A percentile compares a stretch with the other conserved stretches of the same genome.
phyloP scores from a whole-genome alignment of 2,329 filamentous ascomycete species.

The Rhynchosporium agropyri region DNA sequence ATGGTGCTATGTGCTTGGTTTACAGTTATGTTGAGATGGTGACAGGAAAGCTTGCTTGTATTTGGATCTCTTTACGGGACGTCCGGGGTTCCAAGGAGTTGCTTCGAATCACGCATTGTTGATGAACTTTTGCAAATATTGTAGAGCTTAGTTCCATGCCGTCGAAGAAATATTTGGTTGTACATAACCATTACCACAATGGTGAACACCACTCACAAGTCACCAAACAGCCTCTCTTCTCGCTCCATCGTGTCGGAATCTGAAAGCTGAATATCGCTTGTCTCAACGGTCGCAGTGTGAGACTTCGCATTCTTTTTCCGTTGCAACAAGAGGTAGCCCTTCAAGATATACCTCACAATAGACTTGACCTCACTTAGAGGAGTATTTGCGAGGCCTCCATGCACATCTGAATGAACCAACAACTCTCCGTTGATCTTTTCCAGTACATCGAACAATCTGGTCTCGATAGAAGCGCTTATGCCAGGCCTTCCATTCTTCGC shows the following conservation, averaged over 20 bases:
- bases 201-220: slow-evolving; percentile 18
- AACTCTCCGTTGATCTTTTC: slow-evolving; percentile 22
- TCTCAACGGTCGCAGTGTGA: slow-evolving; percentile 61
- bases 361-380: slow-evolving; percentile 14
- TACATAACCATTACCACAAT: no score
- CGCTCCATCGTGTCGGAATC: slow-evolving; percentile 31
- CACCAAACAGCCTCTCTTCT: slow-evolving; percentile 32
- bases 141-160: no score
- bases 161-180: no score
- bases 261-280: slow-evolving; percentile 43
- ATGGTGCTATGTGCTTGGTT: slow-evolving; percentile 27
- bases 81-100: no score
- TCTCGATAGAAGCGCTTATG: slow-evolving; percentile 64
- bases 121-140: no score
- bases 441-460: slow-evolving; percentile 52
- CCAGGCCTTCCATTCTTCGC: slow-evolving; percentile 67
- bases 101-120: no score
- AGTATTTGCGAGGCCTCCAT: neutral
- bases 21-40: slow-evolving; percentile 26
- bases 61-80: no score
- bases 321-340: slow-evolving; percentile 9
- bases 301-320: slow-evolving; percentile 51
- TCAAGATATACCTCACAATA: slow-evolving; percentile 32
- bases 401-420: neutral
- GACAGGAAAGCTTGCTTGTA: neutral